These are phyloP conservation scores for Colletotrichum sp. DNA, from an alignment of 2,329 filamentous ascomycete genomes.

Conservation along the genomic window DNA sequence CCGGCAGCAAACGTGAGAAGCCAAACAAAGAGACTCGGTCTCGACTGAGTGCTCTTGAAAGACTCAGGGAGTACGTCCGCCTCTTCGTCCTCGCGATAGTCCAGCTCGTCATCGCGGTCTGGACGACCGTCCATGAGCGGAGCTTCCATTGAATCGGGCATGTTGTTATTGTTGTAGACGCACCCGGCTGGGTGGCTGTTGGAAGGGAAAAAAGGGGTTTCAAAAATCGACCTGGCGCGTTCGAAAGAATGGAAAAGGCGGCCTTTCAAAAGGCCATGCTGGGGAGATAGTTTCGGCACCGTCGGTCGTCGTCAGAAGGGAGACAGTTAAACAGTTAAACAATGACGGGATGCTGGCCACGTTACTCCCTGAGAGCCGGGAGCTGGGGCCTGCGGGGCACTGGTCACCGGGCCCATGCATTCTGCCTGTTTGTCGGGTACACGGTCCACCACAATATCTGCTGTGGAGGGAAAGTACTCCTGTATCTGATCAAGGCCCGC, in stretches of 20 bases:
- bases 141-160: conserved; percentile 21
- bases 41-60: conserved; percentile 8
- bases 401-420: conserved; percentile 12
- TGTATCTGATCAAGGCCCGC: not conserved
- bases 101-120: conserved; percentile 31
- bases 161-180: not conserved
- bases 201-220: not conserved
- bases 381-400: conserved; percentile 17
- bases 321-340: not conserved
- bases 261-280: conserved; percentile 17
- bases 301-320: conserved; percentile 7
- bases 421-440: not conserved
- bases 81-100: conserved; percentile 32
- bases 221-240: not conserved
- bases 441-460: not conserved
- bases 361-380: conserved; percentile 16
- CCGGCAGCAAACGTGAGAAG: conserved; percentile 68
- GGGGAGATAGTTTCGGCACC: not conserved
- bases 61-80: conserved; percentile 18
- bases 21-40: conserved; percentile 62
- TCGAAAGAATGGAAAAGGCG: not conserved
- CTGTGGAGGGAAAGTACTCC: not conserved
- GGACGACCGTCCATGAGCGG: conserved; percentile 22
- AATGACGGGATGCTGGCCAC: conserved; percentile 16
- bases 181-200: not conserved